These are phyloP conservation scores for Thraustochytrium sp. DNA, from an alignment of 352 stramenopile genomes.

Conservation along the genomic window DNA sequence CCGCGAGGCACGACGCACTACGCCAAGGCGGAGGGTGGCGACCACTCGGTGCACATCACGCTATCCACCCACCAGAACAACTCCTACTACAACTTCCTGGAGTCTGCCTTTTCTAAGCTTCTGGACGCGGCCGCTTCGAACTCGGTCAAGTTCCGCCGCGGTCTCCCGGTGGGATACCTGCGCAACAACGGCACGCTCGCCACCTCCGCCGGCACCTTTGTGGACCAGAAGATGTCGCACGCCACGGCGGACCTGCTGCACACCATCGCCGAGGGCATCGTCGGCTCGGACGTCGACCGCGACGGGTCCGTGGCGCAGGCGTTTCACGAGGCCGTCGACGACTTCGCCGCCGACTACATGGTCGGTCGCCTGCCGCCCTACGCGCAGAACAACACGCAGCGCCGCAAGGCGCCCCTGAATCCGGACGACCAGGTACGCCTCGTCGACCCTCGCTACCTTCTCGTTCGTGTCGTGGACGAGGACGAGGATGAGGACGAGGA, in stretches of 20 bases:
- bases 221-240: background rate
- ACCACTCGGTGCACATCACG: conserved; percentile 71
- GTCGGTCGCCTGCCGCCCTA: conserved; percentile 65
- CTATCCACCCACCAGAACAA: conserved; percentile 78
- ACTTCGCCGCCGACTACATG: conserved; percentile 73
- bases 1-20: conserved; percentile 81
- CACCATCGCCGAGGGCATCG: conserved; percentile 56
- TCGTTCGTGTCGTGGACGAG: background rate
- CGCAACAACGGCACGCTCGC: conserved; percentile 76
- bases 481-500: background rate
- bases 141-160: conserved; percentile 63
- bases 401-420: background rate
- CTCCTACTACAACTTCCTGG: conserved; percentile 67
- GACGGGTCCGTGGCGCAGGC: conserved; percentile 55
- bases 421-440: background rate
- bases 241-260: background rate
- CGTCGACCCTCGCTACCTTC: background rate
- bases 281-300: conserved; percentile 67
- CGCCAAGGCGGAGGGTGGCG: conserved; percentile 51
- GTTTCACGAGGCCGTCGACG: conserved; percentile 61
- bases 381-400: background rate
- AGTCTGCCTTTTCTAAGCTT: conserved; percentile 61
- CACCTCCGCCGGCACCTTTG: conserved; percentile 58
- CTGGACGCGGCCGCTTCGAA: conserved; percentile 60
- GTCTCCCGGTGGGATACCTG: conserved; percentile 72